Evolutionary conservation across 768 basidiomycete genomes (phyloP).

Genomic region (Tubosaeta brunneosetosa): DNA sequence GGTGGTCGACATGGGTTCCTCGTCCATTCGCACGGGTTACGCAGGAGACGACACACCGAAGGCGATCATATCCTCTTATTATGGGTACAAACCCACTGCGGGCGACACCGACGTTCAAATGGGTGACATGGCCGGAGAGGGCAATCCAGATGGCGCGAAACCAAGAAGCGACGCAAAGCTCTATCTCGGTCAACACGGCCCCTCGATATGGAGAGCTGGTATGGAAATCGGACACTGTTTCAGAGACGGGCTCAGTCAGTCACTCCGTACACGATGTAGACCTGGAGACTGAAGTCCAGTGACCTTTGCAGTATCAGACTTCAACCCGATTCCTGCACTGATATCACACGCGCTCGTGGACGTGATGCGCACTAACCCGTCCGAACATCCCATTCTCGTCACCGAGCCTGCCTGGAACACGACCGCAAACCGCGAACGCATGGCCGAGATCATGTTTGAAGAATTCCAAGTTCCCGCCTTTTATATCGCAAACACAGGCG

Average conservation of each 20-base stretch:
- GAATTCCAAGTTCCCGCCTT: conserved; percentile 92
- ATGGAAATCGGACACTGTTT: conserved; percentile 88
- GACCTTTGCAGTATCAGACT: conserved; percentile 60
- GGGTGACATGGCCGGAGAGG: conserved; percentile 38
- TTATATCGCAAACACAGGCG: conserved; percentile 93
- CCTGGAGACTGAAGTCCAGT: conserved; percentile 1
- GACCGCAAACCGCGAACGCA: conserved; percentile 82
- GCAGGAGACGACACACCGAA: conserved; percentile 97
- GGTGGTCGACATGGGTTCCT: conserved; percentile 91
- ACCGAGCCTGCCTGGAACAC: conserved; percentile 99
- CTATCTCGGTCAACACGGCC: conserved; percentile 83
- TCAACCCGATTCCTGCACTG: conserved; percentile 64
- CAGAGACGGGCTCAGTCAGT: conserved; percentile 77
- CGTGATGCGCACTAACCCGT: conserved; percentile 68
- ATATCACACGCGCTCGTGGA: conserved; percentile 72
- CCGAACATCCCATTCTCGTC: conserved; percentile 87
- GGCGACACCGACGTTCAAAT: conserved; percentile 33
- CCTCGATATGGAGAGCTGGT: conserved; percentile 82
- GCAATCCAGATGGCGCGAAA: conserved; percentile 26
- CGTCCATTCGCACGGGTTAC: conserved; percentile 89
- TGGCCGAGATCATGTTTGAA: conserved; percentile 98
- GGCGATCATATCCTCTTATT: conserved; percentile 84
- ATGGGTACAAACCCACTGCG: conserved; percentile 61
- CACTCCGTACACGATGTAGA: not conserved
- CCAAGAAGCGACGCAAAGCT: conserved; percentile 52